Evolutionary conservation across 2,329 filamentous ascomycete genomes (phyloP), one percentile per base, ranked within the genome.

Genomic region (Claviceps quebecensis): DNA sequence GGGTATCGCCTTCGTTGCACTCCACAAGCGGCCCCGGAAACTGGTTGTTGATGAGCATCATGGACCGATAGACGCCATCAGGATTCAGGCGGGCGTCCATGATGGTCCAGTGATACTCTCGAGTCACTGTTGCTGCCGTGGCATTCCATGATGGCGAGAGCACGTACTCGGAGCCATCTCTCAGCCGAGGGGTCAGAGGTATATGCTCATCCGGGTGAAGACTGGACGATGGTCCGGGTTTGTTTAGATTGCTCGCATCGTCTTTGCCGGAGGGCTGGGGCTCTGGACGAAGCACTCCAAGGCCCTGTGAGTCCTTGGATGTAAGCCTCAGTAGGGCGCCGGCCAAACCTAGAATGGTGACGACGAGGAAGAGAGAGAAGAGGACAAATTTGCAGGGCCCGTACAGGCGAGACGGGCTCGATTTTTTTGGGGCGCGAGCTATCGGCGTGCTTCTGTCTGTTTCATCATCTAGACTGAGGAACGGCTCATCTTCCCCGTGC

Each of bases 21-120:
- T 86, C 78, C 45, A 93, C 78, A 45, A 85, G 65, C 5, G 86
- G 86, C 0, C 86, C 76, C 0, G 87, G 87, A 65, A 86, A 89
- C 61, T 84, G 72, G 38, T 81, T 80, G 60, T 91, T 88, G 66
- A 88, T 85, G 39, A 83, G 77, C 49, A 88, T 76, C 71, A 84
- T 76, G 8, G 70, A 72, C 19, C 75, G 71, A 44, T 65, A 71
- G 19, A 80, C 65, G 3, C 77, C 81, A 57, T 85, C 79, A 0
- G 81, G 82, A 50, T 80, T 81, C 43, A 78, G 71, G 0, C 71
- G 67, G 36, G 75, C 74, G 54, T 84, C 77, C 9, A 67, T 61
- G 34, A 86, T 74, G 0, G 68, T 75, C 80, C 81, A 86, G 54
- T 73, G 66, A 58, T 80, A 82, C 55, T 77, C 72, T 57, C 82